phyloP scores from a whole-genome alignment of 805 yeast species.

The Komagataella mondaviorum region DNA sequence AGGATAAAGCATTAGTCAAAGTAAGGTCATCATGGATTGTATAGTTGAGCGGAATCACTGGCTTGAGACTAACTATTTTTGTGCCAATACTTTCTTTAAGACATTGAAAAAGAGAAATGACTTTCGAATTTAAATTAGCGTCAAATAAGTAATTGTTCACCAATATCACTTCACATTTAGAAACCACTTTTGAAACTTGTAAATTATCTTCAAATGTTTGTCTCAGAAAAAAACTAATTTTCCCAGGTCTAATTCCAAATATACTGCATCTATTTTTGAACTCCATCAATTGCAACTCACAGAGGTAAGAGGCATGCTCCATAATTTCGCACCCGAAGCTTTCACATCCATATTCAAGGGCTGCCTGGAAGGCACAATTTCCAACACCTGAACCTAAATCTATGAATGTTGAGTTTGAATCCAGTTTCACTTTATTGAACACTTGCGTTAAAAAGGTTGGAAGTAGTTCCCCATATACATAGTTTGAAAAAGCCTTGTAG shows the following conservation, averaged over 20 bases:
- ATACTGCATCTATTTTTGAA: conserved; percentile 41
- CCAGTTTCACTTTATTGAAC: conserved; percentile 43
- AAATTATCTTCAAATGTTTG: conserved; percentile 63
- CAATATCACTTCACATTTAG: conserved; percentile 56
- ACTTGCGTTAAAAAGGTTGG: conserved; percentile 65
- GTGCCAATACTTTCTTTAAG: conserved; percentile 50
- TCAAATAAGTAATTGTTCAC: conserved; percentile 81
- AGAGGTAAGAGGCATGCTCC: conserved; percentile 65
- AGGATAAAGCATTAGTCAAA: conserved; percentile 43
- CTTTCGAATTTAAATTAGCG: conserved; percentile 53
- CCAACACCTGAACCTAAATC: conserved; percentile 95
- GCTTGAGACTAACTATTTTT: conserved; percentile 65
- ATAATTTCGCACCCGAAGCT: conserved; percentile 89
- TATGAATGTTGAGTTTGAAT: conserved; percentile 45
- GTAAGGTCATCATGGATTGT: conserved; percentile 30
- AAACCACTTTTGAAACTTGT: conserved; percentile 37
- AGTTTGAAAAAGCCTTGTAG: conserved; percentile 80
- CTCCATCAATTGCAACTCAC: conserved; percentile 45
- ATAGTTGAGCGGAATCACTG: conserved; percentile 68
- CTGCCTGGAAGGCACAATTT: conserved; percentile 80
- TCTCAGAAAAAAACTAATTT: conserved; percentile 41
- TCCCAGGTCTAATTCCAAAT: conserved; percentile 52
- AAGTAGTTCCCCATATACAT: conserved; percentile 82
- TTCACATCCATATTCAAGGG: conserved; percentile 69
- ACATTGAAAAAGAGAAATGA: conserved; percentile 49